Conservation (phyloP, 768 basidiomycete genomes). For the Macrolepiota dolichaula region DNA sequence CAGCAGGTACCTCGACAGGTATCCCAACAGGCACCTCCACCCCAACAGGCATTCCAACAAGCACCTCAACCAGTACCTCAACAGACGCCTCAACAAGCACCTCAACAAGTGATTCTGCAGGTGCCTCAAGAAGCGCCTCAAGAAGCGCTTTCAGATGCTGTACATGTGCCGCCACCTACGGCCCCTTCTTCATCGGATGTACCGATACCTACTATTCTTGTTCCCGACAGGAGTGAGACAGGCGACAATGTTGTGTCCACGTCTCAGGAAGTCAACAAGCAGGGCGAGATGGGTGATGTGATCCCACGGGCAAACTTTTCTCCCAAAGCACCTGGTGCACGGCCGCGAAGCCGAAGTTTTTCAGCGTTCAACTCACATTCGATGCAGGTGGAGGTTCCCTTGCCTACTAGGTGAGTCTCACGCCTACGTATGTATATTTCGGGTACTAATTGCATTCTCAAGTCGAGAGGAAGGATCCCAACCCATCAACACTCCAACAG, state of each 20-base stretch:
- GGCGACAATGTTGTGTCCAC: background rate
- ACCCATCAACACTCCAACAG: conserved; percentile 6
- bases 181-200: background rate
- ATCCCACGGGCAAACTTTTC: conserved; percentile 65
- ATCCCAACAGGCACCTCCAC: too few species aligned
- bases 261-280: background rate
- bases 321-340: conserved; percentile 45
- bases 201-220: background rate
- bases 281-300: conserved; percentile 14
- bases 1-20: too few species aligned
- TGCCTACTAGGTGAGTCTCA: conserved; percentile 28
- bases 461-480: conserved; percentile 24
- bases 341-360: conserved; percentile 77
- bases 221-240: background rate
- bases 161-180: background rate
- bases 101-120: too few species aligned
- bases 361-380: conserved; percentile 56
- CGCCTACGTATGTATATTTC: background rate
- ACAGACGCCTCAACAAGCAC: too few species aligned
- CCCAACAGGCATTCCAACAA: too few species aligned
- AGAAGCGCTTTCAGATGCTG: background rate
- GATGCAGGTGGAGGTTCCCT: conserved; percentile 24
- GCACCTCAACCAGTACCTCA: too few species aligned
- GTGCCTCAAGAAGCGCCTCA: too few species aligned
- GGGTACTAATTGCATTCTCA: background rate